Base-by-base conservation (phyloP, 768 basidiomycete genomes). In the Kwoniella botswanensis region DNA sequence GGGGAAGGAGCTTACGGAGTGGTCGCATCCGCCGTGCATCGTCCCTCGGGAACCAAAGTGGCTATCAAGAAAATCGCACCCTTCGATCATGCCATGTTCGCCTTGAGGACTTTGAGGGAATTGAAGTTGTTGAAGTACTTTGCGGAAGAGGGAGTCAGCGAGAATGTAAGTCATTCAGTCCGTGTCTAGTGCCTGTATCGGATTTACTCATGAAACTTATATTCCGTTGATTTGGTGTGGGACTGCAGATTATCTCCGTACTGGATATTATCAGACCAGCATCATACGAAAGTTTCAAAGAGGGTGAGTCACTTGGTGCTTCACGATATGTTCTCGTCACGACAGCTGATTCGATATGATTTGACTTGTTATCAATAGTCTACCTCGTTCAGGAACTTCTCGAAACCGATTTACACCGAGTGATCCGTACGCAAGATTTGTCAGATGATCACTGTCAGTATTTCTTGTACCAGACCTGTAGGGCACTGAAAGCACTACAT, bases 41-140 rank as follows among this genome's bases (percentile, higher is more conserved):
- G 89, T 71, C 90, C 93, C 2, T 92, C 92, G 63, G 90, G 90
- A 63, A 91, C 93, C 70, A 93, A 93, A 84, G 96, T 98, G 71
- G 95, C 95, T 65, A 94, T 97, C 87, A 97, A 97, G 87, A 93
- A 93, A 86, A 94, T 97, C 85, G 90, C 92, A 0, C 94, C 94
- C 5, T 97, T 96, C 76, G 94, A 96, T 82, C 94, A 95, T 81
- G 90, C 93, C 68, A 93, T 96, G 92, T 95, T 94, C 85, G 93
- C 92, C 80, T 87, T 94, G 64, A 73, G 82, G 61, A 96, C 94
- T n/a, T 86, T 97, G 63, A 88, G 94, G 71, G 95, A 97, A 85
- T 87, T 97, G 82, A 96, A 97, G 85, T 86, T 97, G 63, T 77
- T 86, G 78, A 84, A 82, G 92, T 93, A 77, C 55, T 77, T 80